Evolutionary conservation across 1,139 yeast genomes (phyloP).

Genomic region (Protomyces inouyei): DNA sequence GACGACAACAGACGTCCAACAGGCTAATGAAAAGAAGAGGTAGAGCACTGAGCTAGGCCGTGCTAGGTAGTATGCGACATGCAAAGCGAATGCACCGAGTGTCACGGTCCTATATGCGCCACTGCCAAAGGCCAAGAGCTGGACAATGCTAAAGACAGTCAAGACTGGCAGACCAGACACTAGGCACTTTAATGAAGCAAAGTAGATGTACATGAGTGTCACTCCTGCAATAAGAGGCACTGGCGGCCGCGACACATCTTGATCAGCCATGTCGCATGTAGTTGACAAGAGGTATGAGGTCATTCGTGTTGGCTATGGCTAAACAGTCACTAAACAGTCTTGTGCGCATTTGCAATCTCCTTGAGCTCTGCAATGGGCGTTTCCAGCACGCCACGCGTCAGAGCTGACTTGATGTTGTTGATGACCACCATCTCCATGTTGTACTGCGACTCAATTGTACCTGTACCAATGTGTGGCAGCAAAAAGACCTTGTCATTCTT

Average conservation of each 20-base stretch:
- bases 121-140: not conserved
- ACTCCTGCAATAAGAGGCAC: not conserved
- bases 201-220: slow-evolving; percentile 3
- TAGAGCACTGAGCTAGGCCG: slow-evolving; percentile 5
- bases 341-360: slow-evolving; percentile 10
- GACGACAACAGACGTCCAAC: not conserved
- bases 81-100: not conserved
- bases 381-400: slow-evolving; percentile 56
- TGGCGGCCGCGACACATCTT: not conserved
- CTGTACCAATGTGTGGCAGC: slow-evolving; percentile 67
- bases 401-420: slow-evolving; percentile 44
- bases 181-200: slow-evolving; percentile 3
- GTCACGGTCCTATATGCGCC: not conserved
- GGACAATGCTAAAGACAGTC: not conserved
- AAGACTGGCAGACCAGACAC: slow-evolving; percentile 12
- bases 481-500: slow-evolving; percentile 48
- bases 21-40: not conserved
- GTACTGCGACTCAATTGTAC: slow-evolving; percentile 51
- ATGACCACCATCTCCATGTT: slow-evolving; percentile 57
- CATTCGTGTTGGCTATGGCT: not conserved
- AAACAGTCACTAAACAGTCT: not conserved
- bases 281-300: not conserved
- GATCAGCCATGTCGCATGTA: no score
- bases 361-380: slow-evolving; percentile 39
- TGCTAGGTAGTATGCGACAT: slow-evolving; percentile 3